A percentile compares a stretch with the other conserved stretches of the same genome.
phyloP scores from a whole-genome alignment of 192 early-diverging fungal species.

The Pilaira anomala region DNA sequence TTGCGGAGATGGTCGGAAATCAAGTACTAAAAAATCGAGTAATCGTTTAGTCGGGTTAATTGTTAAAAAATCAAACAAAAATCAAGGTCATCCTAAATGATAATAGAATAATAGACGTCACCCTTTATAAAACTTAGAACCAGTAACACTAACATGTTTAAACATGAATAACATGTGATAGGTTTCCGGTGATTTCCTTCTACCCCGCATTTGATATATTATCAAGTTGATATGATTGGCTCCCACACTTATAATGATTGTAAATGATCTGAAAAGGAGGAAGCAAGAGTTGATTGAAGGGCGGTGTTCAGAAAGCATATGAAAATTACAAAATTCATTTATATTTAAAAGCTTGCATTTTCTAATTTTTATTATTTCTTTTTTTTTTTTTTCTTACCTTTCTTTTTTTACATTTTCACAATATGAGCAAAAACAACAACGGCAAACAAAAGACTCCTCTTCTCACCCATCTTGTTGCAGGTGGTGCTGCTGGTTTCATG shows the following conservation, averaged over 20 bases:
- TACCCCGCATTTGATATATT: conserved; percentile 18
- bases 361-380: conserved; percentile 16
- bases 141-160: no score
- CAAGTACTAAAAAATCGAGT: conserved; percentile 7
- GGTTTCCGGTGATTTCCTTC: conserved; percentile 20
- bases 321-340: conserved; percentile 13
- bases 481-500: conserved; percentile 88
- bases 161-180: conserved; percentile 8
- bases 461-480: conserved; percentile 78
- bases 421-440: conserved; percentile 27
- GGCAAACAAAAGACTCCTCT: conserved; percentile 27
- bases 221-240: conserved; percentile 3
- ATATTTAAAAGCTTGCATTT: conserved; percentile 8
- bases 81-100: neutral
- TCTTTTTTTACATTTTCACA: conserved; percentile 1
- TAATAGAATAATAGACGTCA: no score
- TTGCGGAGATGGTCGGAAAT: conserved; percentile 17
- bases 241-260: neutral
- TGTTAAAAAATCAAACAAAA: neutral
- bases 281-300: neutral
- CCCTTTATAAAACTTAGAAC: no score
- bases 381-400: conserved; percentile 6
- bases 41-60: conserved; percentile 10
- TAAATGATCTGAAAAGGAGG: neutral
- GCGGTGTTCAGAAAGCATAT: conserved; percentile 20